Base-by-base conservation (phyloP, 1,139 yeast species). In the Scheffersomyces parashehatae region DNA sequence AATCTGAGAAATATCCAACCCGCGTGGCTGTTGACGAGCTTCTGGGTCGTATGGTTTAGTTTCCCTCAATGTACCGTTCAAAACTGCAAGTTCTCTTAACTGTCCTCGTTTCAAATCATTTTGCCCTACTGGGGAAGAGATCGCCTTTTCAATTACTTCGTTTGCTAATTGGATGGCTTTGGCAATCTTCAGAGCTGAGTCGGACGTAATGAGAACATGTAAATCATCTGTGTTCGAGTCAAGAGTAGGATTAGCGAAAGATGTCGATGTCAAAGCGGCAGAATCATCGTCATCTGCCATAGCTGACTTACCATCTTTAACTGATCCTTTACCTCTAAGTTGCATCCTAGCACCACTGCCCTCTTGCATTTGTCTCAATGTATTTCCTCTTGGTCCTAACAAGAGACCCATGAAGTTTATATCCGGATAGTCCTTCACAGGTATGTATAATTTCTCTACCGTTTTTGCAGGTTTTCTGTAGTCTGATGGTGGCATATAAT, bases 311-410 rank as follows among this genome's bases (percentile, higher is more conserved):
- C 98, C 98, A 59, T 89, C 96, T 59, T 93, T 93, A 15, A 90
- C 95, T 0, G 98, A 90, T 0, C 99, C 99, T 55, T 86, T 83
- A 32, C 98, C 98, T 55, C 98, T 73, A 34, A 91, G 86, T 2
- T 91, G 95, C 48, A 91, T 83, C 49, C 78, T 79, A 16, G 97
- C 96, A 0, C 96, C 96, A 39, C 95, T 83, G 41, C 85, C 82
- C 39, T 82, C 84, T 60, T 91, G 96, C 65, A 95, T 69, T 54
- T 82, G 82, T 49, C 88, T 80, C 54, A 91, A 68, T 0, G 97
- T 93, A 55, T 87, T 85, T 15, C 98, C 99, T 72, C 99, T 83
- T 29, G 99, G 99, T 0, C 99, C 99, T 44, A 95, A 68, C 32
- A 95, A 70, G 42, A 88, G 75, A 0, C 99, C 99, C 43, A 93